phyloP scores from a whole-genome alignment of 2,329 filamentous ascomycete genomes.

The Curvularia spicifera region DNA sequence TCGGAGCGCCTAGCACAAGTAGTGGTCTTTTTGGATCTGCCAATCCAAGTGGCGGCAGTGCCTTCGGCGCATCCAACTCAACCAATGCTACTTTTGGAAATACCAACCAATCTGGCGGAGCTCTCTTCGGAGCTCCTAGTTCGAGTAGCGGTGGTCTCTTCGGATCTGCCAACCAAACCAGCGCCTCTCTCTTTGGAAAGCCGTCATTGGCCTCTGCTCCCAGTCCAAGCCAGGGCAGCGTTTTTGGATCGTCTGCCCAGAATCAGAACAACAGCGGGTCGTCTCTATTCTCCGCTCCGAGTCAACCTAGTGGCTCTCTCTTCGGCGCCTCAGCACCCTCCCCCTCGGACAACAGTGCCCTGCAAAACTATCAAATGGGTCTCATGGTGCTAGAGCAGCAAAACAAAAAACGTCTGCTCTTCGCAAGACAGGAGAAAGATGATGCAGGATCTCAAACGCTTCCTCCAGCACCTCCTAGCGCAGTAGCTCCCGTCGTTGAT shows the following conservation, averaged over 20 bases:
- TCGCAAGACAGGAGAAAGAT: background rate
- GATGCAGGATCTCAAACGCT: background rate
- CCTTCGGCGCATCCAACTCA: background rate
- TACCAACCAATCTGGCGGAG: background rate
- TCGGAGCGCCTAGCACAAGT: background rate
- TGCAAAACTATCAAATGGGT: conserved; percentile 86
- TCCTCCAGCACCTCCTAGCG: background rate
- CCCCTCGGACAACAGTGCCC: conserved; percentile 16
- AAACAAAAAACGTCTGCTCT: conserved; percentile 54
- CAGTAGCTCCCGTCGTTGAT: background rate
- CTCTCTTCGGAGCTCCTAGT: background rate
- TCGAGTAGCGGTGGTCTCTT: background rate
- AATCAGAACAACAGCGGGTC: background rate
- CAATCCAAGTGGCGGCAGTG: no score
- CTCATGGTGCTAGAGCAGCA: conserved; percentile 84
- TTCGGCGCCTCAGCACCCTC: background rate
- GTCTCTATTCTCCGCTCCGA: background rate
- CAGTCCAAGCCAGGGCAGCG: background rate
- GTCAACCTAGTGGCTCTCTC: background rate
- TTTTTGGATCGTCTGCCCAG: background rate
- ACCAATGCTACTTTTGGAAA: background rate
- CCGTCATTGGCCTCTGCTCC: background rate
- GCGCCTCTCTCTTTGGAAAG: background rate
- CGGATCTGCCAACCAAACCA: no score
- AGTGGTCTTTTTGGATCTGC: no score